phyloP scores from a whole-genome alignment of 129 eudicot genomes.

The Chrysanthemum seticuspe region DNA sequence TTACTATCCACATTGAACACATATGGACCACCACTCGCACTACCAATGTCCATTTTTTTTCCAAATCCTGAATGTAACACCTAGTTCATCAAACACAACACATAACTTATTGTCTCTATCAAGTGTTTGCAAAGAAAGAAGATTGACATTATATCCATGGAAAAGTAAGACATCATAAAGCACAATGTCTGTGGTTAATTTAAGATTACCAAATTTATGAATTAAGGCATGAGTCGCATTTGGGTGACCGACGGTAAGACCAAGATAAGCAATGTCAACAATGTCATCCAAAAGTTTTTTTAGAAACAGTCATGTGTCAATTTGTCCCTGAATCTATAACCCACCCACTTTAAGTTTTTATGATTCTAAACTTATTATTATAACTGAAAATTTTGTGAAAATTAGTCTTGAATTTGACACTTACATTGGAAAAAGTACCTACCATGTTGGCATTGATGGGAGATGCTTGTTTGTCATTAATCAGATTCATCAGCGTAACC shows the following conservation, averaged over 20 bases:
- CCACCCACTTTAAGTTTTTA: neutral
- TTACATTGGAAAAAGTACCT: neutral
- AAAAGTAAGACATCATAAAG: neutral
- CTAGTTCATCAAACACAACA: neutral
- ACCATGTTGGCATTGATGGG: neutral
- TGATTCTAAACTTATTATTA: too few species aligned
- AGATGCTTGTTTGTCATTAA: too few species aligned
- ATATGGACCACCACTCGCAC: neutral
- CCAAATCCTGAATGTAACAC: neutral
- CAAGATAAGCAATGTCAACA: neutral
- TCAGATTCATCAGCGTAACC: too few species aligned
- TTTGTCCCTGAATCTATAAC: neutral
- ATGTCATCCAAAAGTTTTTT: neutral
- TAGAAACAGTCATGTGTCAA: neutral
- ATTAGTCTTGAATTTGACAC: neutral
- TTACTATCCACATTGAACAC: neutral
- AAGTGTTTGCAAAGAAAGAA: neutral
- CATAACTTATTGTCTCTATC: neutral
- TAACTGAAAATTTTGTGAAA: too few species aligned
- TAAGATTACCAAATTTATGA: neutral
- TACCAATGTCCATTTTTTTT: neutral
- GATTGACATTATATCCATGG: neutral
- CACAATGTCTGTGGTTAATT: neutral
- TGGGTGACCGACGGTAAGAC: neutral
- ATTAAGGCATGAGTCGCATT: neutral